Evolutionary conservation across 352 stramenopile species (phyloP), one percentile per base, ranked within the genome.

Genomic region (Aphanomyces astaci): DNA sequence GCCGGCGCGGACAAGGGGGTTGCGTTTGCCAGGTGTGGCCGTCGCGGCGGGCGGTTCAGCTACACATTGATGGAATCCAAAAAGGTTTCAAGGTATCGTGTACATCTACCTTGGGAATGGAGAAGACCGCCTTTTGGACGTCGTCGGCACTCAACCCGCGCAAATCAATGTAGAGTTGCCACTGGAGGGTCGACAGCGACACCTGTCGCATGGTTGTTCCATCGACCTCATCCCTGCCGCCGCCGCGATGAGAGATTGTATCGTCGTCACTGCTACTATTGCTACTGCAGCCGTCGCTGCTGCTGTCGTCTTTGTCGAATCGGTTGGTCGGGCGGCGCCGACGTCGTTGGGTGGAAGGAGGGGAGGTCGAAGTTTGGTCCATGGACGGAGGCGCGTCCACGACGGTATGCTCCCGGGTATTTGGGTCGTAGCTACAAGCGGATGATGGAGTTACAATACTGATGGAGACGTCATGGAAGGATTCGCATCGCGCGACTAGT

Each of bases 121-220:
- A 86, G 67, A 94, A 94, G 33, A 94, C 77, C 5, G 71, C 64
- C n/a, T 81, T 73, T 10, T 72, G 73, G 15, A 81, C 77, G 53
- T 89, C 75, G 2, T 90, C 80, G 19, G 82, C 75, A 0, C 77
- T 82, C 43, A 88, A 49, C 0, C 77, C 78, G 19, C 75, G 72
- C 1, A 85, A 66, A 15, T 81, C 75, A 40, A 84, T 75, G 65
- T 89, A 94, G 0, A 94, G 31, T n/a, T 94, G 84, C 82, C 84
- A 93, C 3, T 75, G 56, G 5, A 53, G 17, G 13, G 56, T 53
- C 22, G 62, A 40, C 15, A 68, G 30, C 11, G 17, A 5, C 22
- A 59, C 51, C 1, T 22, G 13, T 59, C 51, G 51, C n/a, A 36
- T 59, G 25, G 19, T n/a, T 11, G 7, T 19, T 4, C 7, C 27